Base-by-base conservation (phyloP, 78 protist species). In the Monosiga brevicollis region DNA sequence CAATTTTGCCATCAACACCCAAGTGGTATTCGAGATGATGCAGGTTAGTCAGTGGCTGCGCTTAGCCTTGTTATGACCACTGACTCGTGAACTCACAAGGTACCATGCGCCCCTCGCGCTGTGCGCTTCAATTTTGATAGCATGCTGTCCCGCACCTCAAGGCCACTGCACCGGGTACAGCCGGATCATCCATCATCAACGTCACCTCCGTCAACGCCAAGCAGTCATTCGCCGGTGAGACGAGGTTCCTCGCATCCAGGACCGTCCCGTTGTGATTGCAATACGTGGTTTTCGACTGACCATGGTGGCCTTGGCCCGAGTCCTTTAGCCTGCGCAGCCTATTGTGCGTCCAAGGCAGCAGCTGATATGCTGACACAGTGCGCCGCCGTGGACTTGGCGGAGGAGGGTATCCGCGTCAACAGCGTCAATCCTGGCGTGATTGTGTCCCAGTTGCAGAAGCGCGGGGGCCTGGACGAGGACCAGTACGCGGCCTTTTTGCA, bases 371-470 rank as follows among this genome's bases (percentile, higher is more conserved):
- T 86, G 54, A 86, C 89, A 36, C 41, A 81, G 6, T 36, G 71
- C 73, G 73, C 83, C 34, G 85, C 84, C 0, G 71, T 86, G 15
- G 89, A 86, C 26, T 29, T 76, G n/a, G 89, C 84, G 9, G 38
- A 29, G 73, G 2, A 73, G 35, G 49, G 77, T 32, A 81, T 86
- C 73, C 70, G 89, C 1, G 85, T 81, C 73, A 86, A 86, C 74
- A n/a, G 73, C n/a, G 85, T 86, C 74, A 73, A 81, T 76, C 89
- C 89, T 6, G 83, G 84, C 54, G 85, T 81, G 39, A 43, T 86
- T 72, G 37, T 73, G 39, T 79, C 88, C 6, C 83, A 79, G 39
- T 22, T 85, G 9, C 81, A 78, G 75, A 29, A 80, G 25, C 55
- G 74, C 29, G 86, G 80, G 22, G 86, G 86, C 26, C 32, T 83